Conservation (phyloP, 2,329 filamentous ascomycete genomes). For the Aspergillus transmontanensis region DNA sequence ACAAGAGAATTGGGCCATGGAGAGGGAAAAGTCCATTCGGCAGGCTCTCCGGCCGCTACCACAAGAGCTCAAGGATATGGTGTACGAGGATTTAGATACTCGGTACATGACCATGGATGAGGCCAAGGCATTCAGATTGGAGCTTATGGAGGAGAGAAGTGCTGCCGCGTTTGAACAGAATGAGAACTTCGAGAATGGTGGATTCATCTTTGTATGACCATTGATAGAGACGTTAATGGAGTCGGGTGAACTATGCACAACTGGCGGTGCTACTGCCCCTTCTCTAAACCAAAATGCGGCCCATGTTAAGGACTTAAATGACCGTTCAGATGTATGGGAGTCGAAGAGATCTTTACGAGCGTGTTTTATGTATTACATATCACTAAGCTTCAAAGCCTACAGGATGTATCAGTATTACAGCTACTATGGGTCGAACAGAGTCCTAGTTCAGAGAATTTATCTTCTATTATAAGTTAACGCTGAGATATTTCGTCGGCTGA, state of each 20-base stretch:
- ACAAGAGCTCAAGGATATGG: conserved; percentile 30
- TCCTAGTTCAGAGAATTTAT: background rate
- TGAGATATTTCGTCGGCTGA: background rate
- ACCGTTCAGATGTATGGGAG: too few relatives aligned
- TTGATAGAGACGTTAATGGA: background rate
- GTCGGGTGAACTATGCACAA: background rate
- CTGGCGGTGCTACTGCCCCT: background rate
- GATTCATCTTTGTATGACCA: too few relatives aligned
- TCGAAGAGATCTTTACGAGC: too few relatives aligned
- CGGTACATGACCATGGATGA: conserved; percentile 37
- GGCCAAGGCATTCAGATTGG: conserved; percentile 39
- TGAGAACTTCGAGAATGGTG: conserved; percentile 9
- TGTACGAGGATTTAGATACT: conserved; percentile 24
- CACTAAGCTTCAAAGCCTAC: too few relatives aligned
- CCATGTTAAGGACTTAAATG: too few relatives aligned
- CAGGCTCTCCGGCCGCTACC: conserved; percentile 19
- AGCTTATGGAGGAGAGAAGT: conserved; percentile 46
- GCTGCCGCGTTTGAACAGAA: conserved; percentile 9
- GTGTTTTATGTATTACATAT: too few relatives aligned
- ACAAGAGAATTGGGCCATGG: conserved; percentile 49
- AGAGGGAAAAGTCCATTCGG: conserved; percentile 15
- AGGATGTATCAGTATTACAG: too few relatives aligned
- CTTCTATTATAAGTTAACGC: background rate
- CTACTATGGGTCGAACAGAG: too few relatives aligned
- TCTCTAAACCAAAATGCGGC: too few relatives aligned